Percentiles rank a stretch among this genome's conserved stretches.
phyloP scores from a whole-genome alignment of 441 rosid species.

The Pelargonium myrrhifolium region DNA sequence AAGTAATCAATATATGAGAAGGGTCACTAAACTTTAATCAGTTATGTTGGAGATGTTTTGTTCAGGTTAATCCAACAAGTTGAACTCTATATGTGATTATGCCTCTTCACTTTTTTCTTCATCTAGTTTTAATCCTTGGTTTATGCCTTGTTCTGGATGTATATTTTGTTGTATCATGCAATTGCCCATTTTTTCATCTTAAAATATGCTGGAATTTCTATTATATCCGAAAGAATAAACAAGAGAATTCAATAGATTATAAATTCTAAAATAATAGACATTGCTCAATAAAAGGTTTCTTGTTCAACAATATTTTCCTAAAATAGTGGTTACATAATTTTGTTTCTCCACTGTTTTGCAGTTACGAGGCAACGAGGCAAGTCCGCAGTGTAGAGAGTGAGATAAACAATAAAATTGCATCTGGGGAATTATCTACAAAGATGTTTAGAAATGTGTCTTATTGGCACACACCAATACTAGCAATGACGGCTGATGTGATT shows the following conservation, averaged over 20 bases:
- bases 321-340: slow-evolving; percentile 1
- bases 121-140: neutral
- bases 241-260: neutral
- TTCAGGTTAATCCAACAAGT: too few relatives aligned
- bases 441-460: slow-evolving; percentile 30
- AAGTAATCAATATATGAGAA: too few relatives aligned
- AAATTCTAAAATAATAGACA: neutral
- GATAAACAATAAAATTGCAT: slow-evolving; percentile 47
- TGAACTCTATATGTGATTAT: too few relatives aligned
- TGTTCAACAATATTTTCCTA: neutral
- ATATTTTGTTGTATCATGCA: neutral
- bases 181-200: neutral
- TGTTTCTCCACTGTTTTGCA: slow-evolving; percentile 22
- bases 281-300: neutral
- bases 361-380: slow-evolving; percentile 79
- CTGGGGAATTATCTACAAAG: slow-evolving; percentile 40
- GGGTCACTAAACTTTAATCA: too few relatives aligned
- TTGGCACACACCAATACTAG: slow-evolving; percentile 82
- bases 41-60: too few relatives aligned
- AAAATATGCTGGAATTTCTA: neutral
- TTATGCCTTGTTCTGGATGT: neutral
- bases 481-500: slow-evolving; percentile 94
- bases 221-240: neutral
- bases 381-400: slow-evolving; percentile 52
- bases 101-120: too few relatives aligned